These are phyloP conservation scores for Kodamaea derodonti DNA, from an alignment of 1,139 yeast species.

Conservation along the genomic window DNA sequence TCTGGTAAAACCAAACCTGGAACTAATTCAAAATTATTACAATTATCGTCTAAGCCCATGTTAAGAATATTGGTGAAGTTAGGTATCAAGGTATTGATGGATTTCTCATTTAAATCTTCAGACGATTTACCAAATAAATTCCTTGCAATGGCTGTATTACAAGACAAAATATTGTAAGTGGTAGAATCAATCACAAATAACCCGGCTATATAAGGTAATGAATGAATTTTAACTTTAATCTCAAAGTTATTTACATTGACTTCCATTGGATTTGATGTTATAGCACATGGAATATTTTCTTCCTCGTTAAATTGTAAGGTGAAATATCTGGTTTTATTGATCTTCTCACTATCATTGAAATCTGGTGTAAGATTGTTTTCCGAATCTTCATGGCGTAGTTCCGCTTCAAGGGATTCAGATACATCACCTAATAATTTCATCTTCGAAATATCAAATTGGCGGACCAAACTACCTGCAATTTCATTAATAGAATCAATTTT, in stretches of 20 bases:
- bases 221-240: constrained; percentile 59
- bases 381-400: constrained; percentile 1
- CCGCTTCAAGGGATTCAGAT: constrained; percentile 27
- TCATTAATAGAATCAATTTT: constrained; percentile 34
- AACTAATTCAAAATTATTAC: constrained; percentile 41
- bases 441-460: constrained; percentile 17
- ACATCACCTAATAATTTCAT: constrained; percentile 24
- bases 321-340: constrained; percentile 60
- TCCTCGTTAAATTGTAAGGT: constrained; percentile 47
- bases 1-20: constrained; percentile 71
- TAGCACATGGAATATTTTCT: constrained; percentile 63
- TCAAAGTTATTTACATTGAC: constrained; percentile 32
- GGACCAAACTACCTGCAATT: constrained; percentile 40
- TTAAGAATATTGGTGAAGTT: constrained; percentile 53
- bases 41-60: constrained; percentile 40
- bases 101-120: constrained; percentile 44
- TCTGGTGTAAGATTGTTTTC: constrained; percentile 20
- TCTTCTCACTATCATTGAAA: constrained; percentile 38
- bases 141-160: constrained; percentile 75
- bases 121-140: constrained; percentile 68
- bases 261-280: constrained; percentile 57
- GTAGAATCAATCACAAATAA: constrained; percentile 63
- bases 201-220: constrained; percentile 86
- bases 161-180: constrained; percentile 50
- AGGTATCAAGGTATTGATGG: constrained; percentile 62